These are phyloP conservation scores for Diaporthe sp. DNA, from an alignment of 2,329 filamentous ascomycete species.

Conservation along the genomic window DNA sequence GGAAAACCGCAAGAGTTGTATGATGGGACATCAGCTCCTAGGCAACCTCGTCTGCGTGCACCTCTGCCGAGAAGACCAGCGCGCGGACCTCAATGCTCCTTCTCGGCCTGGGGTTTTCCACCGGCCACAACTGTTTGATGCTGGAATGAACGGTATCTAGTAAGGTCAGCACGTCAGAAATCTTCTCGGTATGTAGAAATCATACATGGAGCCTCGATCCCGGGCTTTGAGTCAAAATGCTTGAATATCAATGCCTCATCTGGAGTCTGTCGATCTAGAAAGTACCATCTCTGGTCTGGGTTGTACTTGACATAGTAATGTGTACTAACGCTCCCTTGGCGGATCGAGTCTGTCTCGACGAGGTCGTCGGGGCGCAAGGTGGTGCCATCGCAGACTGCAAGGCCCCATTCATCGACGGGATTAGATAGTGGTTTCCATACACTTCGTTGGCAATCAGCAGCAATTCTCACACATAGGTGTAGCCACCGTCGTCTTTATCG, in stretches of 20 bases:
- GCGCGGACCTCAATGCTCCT: slow-evolving; percentile 14
- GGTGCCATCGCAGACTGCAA: slow-evolving; percentile 7
- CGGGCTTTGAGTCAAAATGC: slow-evolving; percentile 9
- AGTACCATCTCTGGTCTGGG: background rate
- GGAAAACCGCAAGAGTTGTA: background rate
- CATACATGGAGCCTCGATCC: background rate
- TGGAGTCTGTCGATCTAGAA: background rate
- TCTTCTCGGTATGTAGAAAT: background rate
- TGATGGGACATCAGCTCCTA: background rate
- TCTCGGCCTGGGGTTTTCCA: slow-evolving; percentile 1
- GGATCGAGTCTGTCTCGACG: slow-evolving; percentile 10
- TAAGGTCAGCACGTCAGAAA: background rate
- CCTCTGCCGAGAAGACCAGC: background rate
- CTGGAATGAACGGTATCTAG: slow-evolving; percentile 12
- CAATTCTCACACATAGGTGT: background rate
- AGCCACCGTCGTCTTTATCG: too few species aligned
- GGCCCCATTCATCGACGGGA: background rate
- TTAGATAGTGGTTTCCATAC: slow-evolving; percentile 9
- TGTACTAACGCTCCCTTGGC: background rate
- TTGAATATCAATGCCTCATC: slow-evolving; percentile 14
- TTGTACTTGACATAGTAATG: slow-evolving; percentile 10
- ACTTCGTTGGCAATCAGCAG: background rate
- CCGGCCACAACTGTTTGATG: slow-evolving; percentile 3
- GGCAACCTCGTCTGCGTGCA: background rate
- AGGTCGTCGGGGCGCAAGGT: background rate